Percentiles rank a stretch among this genome's conserved stretches.
These are phyloP conservation scores for Casaregolazyma suthepensis DNA, from an alignment of 1,139 yeast genomes.

Conservation along the genomic window DNA sequence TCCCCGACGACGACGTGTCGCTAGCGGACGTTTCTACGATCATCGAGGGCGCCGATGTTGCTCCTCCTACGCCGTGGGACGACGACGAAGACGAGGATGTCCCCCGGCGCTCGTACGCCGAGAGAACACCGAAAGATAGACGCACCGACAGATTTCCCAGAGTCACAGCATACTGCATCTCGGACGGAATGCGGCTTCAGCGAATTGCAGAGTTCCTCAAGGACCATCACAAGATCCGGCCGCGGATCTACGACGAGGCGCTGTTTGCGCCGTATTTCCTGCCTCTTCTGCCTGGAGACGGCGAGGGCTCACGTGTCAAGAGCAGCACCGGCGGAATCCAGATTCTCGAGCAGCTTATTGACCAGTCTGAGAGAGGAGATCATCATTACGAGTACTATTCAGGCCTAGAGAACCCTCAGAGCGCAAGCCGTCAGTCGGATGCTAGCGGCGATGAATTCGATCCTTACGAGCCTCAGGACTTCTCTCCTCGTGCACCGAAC, in stretches of 20 bases:
- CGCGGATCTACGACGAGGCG: constrained; percentile 85
- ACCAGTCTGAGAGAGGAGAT: constrained; percentile 76
- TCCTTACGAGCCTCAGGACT: constrained; percentile 63
- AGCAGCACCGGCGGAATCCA: constrained; percentile 69
- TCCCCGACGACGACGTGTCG: constrained; percentile 59
- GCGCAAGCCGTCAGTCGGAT: constrained; percentile 32
- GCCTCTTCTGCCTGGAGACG: constrained; percentile 78
- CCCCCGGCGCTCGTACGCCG: constrained; percentile 57
- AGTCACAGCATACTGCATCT: constrained; percentile 83
- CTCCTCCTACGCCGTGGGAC: constrained; percentile 21
- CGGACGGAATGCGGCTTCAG: constrained; percentile 70
- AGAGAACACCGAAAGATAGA: constrained; percentile 58
- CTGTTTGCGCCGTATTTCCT: constrained; percentile 83
- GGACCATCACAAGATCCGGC: constrained; percentile 71
- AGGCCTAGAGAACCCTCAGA: constrained; percentile 41
- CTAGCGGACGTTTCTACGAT: constrained; percentile 17
- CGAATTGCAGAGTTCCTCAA: constrained; percentile 59
- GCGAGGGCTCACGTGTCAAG: constrained; percentile 72
- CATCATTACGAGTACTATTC: constrained; percentile 89
- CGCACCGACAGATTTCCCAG: constrained; percentile 69
- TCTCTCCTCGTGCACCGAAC: constrained; percentile 36
- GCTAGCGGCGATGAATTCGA: constrained; percentile 39
- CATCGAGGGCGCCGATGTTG: constrained; percentile 22
- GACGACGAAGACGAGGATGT: constrained; percentile 13
- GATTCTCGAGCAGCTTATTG: constrained; percentile 70